Evolutionary conservation across 805 yeast species (phyloP).

Genomic region (Isabelozyma rhagii): DNA sequence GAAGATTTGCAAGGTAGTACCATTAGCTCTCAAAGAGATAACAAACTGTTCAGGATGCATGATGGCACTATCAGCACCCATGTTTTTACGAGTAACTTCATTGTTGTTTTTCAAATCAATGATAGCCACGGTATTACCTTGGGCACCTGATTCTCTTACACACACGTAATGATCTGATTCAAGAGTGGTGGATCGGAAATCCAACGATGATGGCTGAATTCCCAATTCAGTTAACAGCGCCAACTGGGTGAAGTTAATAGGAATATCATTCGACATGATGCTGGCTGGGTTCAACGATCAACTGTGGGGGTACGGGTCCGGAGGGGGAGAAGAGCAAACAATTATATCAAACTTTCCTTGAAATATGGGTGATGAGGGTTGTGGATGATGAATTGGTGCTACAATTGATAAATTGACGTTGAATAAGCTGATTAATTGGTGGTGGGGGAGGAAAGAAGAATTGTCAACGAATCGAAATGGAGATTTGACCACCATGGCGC

Average conservation of each 20-base stretch:
- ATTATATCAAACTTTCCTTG: background rate
- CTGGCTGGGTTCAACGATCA: background rate
- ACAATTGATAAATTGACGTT: background rate
- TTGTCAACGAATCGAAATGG: background rate
- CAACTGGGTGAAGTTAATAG: constrained; percentile 95
- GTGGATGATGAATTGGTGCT: background rate
- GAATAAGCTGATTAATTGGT: background rate
- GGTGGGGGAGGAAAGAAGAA: background rate
- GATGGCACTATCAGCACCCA: constrained; percentile 97
- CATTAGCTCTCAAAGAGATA: constrained; percentile 92
- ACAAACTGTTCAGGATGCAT: constrained; percentile 90
- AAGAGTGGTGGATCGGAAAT: constrained; percentile 89
- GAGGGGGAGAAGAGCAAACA: background rate
- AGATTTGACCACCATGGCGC: background rate
- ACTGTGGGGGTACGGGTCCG: background rate
- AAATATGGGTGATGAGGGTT: background rate
- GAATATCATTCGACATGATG: constrained; percentile 57
- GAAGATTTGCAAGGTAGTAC: constrained; percentile 93
- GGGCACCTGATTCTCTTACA: constrained; percentile 59
- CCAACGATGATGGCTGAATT: constrained; percentile 78
- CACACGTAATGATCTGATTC: constrained; percentile 92
- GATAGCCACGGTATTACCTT: constrained; percentile 88
- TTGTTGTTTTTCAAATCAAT: constrained; percentile 79
- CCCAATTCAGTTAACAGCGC: constrained; percentile 85
- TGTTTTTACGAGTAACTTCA: constrained; percentile 80